A percentile compares a stretch with the other conserved stretches of the same genome.
These are phyloP conservation scores for Rhododendron henanense DNA, from an alignment of 148 eudicot species.

Conservation along the genomic window DNA sequence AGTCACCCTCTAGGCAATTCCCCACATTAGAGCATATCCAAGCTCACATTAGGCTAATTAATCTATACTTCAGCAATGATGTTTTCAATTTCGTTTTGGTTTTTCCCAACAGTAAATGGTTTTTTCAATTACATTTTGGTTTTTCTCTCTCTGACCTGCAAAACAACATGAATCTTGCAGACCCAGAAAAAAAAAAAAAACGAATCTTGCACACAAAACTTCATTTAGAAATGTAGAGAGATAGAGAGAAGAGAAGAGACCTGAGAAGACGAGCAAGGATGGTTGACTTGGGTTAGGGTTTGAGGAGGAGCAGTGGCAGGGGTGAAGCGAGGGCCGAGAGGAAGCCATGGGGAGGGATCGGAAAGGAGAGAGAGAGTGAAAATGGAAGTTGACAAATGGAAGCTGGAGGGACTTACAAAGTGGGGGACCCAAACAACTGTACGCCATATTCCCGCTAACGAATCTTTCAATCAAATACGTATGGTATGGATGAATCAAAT, in stretches of 20 bases:
- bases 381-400: neutral
- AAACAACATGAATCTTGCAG: neutral
- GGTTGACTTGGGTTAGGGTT: conserved; percentile 30
- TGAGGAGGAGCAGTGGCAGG: conserved; percentile 26
- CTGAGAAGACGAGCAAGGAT: conserved; percentile 77
- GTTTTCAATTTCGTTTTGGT: neutral
- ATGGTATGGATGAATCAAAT: neutral
- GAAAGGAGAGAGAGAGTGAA: neutral
- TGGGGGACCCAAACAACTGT: conserved; percentile 27
- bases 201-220: neutral
- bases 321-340: conserved; percentile 1
- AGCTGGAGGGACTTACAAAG: conserved; percentile 11
- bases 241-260: conserved; percentile 23
- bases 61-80: neutral
- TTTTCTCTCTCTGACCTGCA: neutral
- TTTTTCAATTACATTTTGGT: neutral
- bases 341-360: conserved; percentile 10
- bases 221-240: neutral
- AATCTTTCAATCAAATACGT: neutral
- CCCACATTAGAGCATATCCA: neutral
- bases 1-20: neutral
- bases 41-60: neutral
- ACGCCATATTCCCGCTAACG: conserved; percentile 30
- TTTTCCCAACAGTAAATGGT: neutral
- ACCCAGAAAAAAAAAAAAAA: neutral